These are phyloP conservation scores for Steccherinum ochraceum DNA, from an alignment of 768 basidiomycete species.

Conservation along the genomic window DNA sequence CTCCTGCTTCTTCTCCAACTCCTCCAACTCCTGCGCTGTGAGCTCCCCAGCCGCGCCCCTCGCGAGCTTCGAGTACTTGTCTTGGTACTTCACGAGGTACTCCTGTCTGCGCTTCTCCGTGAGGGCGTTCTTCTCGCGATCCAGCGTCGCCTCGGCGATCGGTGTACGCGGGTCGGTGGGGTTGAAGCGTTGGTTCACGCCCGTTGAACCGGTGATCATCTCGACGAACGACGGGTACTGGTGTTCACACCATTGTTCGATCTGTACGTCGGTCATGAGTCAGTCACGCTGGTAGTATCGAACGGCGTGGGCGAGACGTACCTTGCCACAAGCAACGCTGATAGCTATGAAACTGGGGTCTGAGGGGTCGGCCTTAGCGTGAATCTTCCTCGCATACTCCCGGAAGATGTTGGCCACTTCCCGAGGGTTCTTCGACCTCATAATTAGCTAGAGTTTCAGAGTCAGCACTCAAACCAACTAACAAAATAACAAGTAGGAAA, in stretches of 20 bases:
- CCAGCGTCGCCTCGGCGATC: constrained; percentile 39
- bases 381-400: constrained; percentile 74
- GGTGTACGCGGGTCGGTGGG: constrained; percentile 49
- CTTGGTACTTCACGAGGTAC: not conserved
- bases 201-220: constrained; percentile 16
- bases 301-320: no score
- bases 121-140: constrained; percentile 28
- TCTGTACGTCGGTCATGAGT: constrained; percentile 42
- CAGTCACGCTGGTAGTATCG: no score
- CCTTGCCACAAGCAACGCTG: constrained; percentile 80
- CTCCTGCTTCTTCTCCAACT: not conserved
- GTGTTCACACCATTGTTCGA: constrained; percentile 92
- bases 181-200: constrained; percentile 29
- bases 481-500: constrained; percentile 6
- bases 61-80: not conserved
- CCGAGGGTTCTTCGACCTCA: constrained; percentile 85
- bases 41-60: not conserved
- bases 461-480: not conserved
- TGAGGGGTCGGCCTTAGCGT: constrained; percentile 66
- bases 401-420: constrained; percentile 89
- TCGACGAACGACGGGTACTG: constrained; percentile 89
- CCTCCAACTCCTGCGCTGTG: not conserved
- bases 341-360: constrained; percentile 87
- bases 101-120: constrained; percentile 24
- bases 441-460: constrained; percentile 60